Evolutionary conservation across 2,329 filamentous ascomycete genomes (phyloP), one percentile per base, ranked within the genome.

Genomic region (Aspergillus clavatus): DNA sequence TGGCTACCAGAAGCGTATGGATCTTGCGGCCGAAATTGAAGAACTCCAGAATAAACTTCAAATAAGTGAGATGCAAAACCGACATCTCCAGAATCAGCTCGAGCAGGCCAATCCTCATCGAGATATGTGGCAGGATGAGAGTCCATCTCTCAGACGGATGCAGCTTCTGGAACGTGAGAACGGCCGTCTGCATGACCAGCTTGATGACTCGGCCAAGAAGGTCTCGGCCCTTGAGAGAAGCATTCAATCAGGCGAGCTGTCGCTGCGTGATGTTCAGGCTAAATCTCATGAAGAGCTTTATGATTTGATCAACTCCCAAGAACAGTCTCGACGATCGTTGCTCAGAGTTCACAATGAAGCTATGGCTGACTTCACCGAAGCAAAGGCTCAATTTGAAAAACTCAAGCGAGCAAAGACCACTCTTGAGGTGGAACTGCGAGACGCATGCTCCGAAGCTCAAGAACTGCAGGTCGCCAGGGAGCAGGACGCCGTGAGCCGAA

Each of bases 261-360:
- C 89, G 0, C 75, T 96, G 35, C 86, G 89, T 39, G 91, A 97
- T 66, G 82, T 97, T 37, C 90, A 96, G 66, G 86, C 90, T 2
- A 90, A 87, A 64, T 95, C 89, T 5, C 89, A 97, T 57, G 90
- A 96, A 62, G 93, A 97, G 66, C 82, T 97, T 14, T 86, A 94
- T 53, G 89, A 96, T 52, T 77, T 95, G 29, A 84, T 97, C 62
- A 95, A 89, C 66, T 91, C 85, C 49, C 93, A 97, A 65, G 91
- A 97, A 66, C 85, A 95, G 51, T 89, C 89, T 22, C 82, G 93
- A 37, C 83, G 87, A 46, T 84, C 85, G 4, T 73, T 97, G 23
- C 76, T 95, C 21, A 84, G 90, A 60, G 83, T 84, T 53, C 89
- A 97, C 67, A 94, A 93, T 63, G 83, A 87, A 56, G 86, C 87